Percentiles rank a stretch among this genome's conserved stretches.
Conservation (phyloP, 2,329 filamentous ascomycete species). For the Paraphoma chrysanthemicola region DNA sequence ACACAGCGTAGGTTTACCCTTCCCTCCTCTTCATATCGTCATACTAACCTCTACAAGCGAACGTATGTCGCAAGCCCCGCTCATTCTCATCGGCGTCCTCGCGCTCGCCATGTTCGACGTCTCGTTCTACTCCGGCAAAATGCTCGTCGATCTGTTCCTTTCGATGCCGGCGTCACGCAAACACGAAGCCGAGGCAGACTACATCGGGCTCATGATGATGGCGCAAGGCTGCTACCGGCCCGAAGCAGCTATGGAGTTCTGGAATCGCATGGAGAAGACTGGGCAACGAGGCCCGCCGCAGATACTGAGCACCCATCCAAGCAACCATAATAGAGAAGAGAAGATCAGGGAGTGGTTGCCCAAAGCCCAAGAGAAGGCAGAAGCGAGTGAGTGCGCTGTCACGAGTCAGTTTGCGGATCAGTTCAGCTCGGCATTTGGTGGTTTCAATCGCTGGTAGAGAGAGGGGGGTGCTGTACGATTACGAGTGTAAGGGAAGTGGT, state of each 20-base stretch:
- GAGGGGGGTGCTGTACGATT: neutral
- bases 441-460: conserved; percentile 16
- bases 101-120: conserved; percentile 50
- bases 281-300: conserved; percentile 66
- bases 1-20: conserved; percentile 35
- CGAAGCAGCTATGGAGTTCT: conserved; percentile 68
- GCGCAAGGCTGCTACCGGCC: conserved; percentile 80
- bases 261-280: conserved; percentile 66
- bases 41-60: conserved; percentile 53
- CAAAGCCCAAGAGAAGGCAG: conserved; percentile 48
- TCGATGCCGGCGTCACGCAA: conserved; percentile 71
- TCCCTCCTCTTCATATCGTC: neutral
- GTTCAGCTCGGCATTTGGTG: conserved; percentile 16
- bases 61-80: conserved; percentile 58
- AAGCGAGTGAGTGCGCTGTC: conserved; percentile 37
- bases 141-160: conserved; percentile 69
- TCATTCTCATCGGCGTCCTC: conserved; percentile 49
- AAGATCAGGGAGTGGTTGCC: conserved; percentile 67
- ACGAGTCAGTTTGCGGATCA: conserved; percentile 23
- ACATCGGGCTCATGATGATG: conserved; percentile 84
- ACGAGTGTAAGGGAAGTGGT: neutral
- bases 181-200: conserved; percentile 80
- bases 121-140: conserved; percentile 46
- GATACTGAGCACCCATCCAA: conserved; percentile 79
- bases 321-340: conserved; percentile 69